Base-by-base conservation (phyloP, 495 filamentous ascomycete genomes). In the Tirmania nivea region DNA sequence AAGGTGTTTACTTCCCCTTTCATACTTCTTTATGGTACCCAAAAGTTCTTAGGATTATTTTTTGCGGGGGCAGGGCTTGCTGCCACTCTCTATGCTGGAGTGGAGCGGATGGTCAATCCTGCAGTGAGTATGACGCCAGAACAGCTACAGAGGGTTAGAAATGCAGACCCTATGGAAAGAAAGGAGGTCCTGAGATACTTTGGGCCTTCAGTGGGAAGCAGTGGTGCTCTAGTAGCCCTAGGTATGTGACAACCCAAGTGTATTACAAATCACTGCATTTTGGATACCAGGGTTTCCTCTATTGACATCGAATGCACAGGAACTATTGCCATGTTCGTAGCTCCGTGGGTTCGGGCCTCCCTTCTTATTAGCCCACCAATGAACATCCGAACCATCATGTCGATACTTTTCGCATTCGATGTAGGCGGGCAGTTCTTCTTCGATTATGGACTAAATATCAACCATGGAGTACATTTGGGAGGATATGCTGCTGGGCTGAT, bases 401-500 rank as follows among this genome's bases (percentile, higher is more conserved):
- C 48, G 0, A 31, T 17, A 10, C 53, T 61, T 35, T 51, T 31
- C 8, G 42, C 48, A 5, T 61, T 61, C n/a, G 59, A 61, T 37
- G 10, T 61, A 11, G 55, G 58, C 3, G 59, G 59, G 9, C 52
- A 56, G 39, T 58, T 58, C 57, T 3, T 53, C 10, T 61, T 55
- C 49, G 59, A 54, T 50, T 61, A 61, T 11, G 59, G 59, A 14
- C 52, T 61, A 21, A 49, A 52, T 2, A 47, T 61, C 21, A 54
- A 52, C 10, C 59, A 61, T 39, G 54, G 25, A 19, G 59, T 51
- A 20, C 59, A 61, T 61, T 49, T 61, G 56, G 59, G n/a, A 14
- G 51, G 51, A 3, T 53, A 51, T 20, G 12, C 21, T 35, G 35
- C 51, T 20, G 51, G 51, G 14, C 16, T 42, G 35, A 31, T 53